Conservation (phyloP, 768 basidiomycete genomes). For the Nevesoporus exiguus region DNA sequence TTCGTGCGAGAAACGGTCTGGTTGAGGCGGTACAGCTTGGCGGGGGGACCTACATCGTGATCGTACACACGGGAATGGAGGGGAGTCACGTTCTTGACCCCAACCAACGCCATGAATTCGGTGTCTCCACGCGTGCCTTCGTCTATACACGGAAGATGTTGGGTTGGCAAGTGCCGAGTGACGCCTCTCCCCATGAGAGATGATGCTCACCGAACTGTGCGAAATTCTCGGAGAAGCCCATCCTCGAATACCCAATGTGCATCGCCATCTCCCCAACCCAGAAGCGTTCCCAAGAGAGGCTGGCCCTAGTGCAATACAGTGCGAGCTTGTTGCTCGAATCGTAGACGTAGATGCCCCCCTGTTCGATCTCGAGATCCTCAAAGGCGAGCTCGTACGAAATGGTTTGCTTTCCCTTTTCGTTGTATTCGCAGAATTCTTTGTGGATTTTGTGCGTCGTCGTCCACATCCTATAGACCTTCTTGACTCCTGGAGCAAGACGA, state of each 20-base stretch:
- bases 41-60: conserved; percentile 6
- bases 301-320: conserved; percentile 56
- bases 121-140: conserved; percentile 47
- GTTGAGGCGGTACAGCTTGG: conserved; percentile 41
- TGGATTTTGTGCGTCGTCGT: conserved; percentile 22
- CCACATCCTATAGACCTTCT: conserved; percentile 48
- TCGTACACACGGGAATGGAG: conserved; percentile 9
- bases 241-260: conserved; percentile 37
- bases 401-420: conserved; percentile 17
- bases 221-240: conserved; percentile 36
- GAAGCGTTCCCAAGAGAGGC: conserved; percentile 42
- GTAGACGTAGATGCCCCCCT: conserved; percentile 57
- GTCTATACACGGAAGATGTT: conserved; percentile 32
- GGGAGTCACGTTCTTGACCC: conserved; percentile 24
- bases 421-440: conserved; percentile 1
- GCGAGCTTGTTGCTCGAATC: conserved; percentile 52
- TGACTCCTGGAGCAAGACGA: conserved; percentile 3
- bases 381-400: conserved; percentile 50
- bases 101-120: conserved; percentile 49
- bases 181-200: not conserved
- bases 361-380: conserved; percentile 43
- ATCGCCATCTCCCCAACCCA: conserved; percentile 56
- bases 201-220: conserved; percentile 43
- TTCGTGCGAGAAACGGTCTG: conserved; percentile 41
- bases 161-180: not conserved